A percentile compares a stretch with the other conserved stretches of the same genome.
These are phyloP conservation scores for Fusarium bactridioides DNA, from an alignment of 2,329 filamentous ascomycete genomes.

Conservation along the genomic window DNA sequence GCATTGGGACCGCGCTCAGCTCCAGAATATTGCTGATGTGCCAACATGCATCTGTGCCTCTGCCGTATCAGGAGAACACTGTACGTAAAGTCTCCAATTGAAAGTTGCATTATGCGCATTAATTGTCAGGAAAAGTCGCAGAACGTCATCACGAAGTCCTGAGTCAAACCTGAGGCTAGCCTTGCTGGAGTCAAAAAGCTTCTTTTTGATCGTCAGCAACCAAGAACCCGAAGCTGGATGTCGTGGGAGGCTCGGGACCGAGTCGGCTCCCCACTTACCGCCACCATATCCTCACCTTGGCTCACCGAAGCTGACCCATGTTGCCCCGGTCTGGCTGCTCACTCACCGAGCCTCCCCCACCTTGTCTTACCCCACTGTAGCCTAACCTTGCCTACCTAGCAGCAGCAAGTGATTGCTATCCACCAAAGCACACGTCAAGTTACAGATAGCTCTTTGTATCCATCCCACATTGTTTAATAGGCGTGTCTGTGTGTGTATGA, in stretches of 20 bases:
- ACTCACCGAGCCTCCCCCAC: constrained; percentile 10
- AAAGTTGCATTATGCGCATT: background rate
- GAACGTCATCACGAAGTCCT: background rate
- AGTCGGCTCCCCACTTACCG: background rate
- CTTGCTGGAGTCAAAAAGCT: background rate
- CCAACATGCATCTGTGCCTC: background rate
- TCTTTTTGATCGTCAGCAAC: background rate
- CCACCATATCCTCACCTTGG: background rate
- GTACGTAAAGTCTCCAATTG: background rate
- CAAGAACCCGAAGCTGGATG: background rate
- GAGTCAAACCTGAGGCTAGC: background rate
- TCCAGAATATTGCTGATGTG: background rate
- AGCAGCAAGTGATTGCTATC: constrained; percentile 17
- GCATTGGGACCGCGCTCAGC: background rate
- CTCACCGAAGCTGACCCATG: background rate
- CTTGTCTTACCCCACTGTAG: constrained; percentile 19
- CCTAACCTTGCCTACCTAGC: background rate
- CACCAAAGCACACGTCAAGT: constrained; percentile 33
- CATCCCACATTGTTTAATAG: constrained; percentile 5
- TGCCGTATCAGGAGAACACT: background rate
- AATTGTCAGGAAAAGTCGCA: background rate
- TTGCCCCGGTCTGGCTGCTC: background rate
- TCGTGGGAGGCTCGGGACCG: background rate
- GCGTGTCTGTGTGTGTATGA: background rate
- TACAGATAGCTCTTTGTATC: constrained; percentile 28